These are phyloP conservation scores for Gaultheria prostrata DNA, from an alignment of 148 eudicot genomes.

Conservation along the genomic window DNA sequence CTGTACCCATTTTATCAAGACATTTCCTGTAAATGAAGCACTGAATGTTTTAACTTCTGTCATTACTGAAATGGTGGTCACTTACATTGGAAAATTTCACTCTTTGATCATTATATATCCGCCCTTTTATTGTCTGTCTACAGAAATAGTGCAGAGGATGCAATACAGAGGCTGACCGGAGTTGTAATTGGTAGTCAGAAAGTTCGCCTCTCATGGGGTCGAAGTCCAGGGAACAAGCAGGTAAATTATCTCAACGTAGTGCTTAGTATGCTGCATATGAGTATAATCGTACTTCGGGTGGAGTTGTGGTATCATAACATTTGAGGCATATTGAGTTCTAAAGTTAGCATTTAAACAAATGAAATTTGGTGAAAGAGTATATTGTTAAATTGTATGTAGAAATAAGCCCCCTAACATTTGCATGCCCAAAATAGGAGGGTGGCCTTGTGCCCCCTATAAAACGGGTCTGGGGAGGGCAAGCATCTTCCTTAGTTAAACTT, in stretches of 20 bases:
- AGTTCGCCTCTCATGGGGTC: constrained; percentile 58
- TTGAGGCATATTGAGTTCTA: not conserved
- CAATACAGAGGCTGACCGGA: constrained; percentile 40
- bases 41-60: not conserved
- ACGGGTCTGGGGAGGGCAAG: not conserved
- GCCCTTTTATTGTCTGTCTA: not conserved
- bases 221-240: constrained; percentile 45
- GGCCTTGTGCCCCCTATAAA: not conserved
- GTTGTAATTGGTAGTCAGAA: constrained; percentile 43
- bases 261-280: not conserved
- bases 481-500: not conserved
- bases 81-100: not conserved
- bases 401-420: not conserved
- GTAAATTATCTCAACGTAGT: constrained; percentile 21
- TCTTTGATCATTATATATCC: not conserved
- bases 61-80: not conserved
- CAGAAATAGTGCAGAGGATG: constrained; percentile 48
- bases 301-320: not conserved
- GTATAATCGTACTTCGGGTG: not conserved
- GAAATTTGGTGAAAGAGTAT: not conserved
- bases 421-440: not conserved
- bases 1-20: not conserved
- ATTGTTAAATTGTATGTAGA: not conserved
- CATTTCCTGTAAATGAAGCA: not conserved
- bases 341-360: not conserved